Base-by-base conservation (phyloP, 2,329 filamentous ascomycete genomes). In the Colletotrichum sp. region DNA sequence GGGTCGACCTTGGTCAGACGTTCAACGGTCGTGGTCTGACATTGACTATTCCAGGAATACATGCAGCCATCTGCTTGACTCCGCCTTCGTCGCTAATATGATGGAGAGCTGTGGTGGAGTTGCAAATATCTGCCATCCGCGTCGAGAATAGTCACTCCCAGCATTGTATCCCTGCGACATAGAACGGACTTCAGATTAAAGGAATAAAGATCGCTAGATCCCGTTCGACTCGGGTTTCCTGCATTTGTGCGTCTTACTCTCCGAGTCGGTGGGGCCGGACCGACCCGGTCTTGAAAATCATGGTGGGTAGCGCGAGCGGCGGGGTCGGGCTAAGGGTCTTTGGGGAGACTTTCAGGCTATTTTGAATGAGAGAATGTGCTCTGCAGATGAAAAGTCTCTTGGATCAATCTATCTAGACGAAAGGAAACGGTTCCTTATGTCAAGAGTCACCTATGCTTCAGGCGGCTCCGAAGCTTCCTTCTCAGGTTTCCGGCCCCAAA, bases 401-500 rank as follows among this genome's bases (percentile, higher is more conserved):
- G 39, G 18, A 43, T 30, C 13, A 30, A 30, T 58, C 22, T 27
- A n/a, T 43, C 18, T n/a, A 43, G 36, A 39, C 16, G 16, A 39
- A 39, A 18, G 39, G 16, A 43, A 43, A 43, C 39, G 18, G 39
- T 9, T 43, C 39, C 39, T 43, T 43, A 15, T 27, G 8, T 22
- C 12, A 56, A 8, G 52, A 55, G 48, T 25, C n/a, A 55, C 10
- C 48, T 55, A 55, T 55, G 18, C 18, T 8, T 55, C n/a, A 48
- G 36, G 36, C 16, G n/a, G 34, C 48, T 61, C 66, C 15, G 52
- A 58, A 18, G 62, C 48, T 10, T 66, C 22, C 67, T 61, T 28
- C 58, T 73, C 73, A 1, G 73, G 73, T 48, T 75, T 75, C 18
- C 65, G 62, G 4, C 73, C 73, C 55, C 58, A 75, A 12, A 73